Evolutionary conservation across 2,329 filamentous ascomycete species (phyloP).

Genomic region (Alternaria tenuissima): DNA sequence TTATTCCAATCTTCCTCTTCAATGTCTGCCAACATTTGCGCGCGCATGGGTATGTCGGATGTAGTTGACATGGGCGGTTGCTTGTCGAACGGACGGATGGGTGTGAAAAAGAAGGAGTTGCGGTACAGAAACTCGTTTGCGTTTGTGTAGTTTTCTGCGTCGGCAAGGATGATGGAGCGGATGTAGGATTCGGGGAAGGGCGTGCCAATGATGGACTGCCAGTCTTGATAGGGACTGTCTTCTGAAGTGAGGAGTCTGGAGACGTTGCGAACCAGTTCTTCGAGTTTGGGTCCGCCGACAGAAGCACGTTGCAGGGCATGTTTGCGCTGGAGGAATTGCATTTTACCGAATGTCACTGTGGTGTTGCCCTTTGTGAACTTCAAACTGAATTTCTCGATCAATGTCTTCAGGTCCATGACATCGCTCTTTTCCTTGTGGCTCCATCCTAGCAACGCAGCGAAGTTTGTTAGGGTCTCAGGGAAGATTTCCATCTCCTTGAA

Average conservation of each 20-base stretch:
- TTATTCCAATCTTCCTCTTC: constrained; percentile 33
- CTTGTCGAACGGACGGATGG: constrained; percentile 29
- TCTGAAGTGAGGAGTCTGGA: constrained; percentile 40
- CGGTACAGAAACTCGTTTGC: constrained; percentile 63
- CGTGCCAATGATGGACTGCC: constrained; percentile 33
- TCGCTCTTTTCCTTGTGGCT: constrained; percentile 73
- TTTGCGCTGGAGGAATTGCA: constrained; percentile 78
- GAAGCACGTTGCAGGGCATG: constrained; percentile 65
- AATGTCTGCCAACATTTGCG: constrained; percentile 28
- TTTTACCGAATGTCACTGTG: constrained; percentile 79
- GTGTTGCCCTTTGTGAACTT: constrained; percentile 93
- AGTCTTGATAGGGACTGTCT: constrained; percentile 36
- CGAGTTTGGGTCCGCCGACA: constrained; percentile 53
- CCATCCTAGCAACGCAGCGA: constrained; percentile 87
- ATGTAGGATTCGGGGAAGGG: constrained; percentile 57
- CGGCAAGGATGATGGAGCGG: constrained; percentile 59
- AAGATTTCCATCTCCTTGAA: constrained; percentile 68
- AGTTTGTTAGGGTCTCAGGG: constrained; percentile 75
- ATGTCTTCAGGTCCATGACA: constrained; percentile 73
- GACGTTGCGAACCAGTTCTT: constrained; percentile 49
- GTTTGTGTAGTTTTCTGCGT: constrained; percentile 66
- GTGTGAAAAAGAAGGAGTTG: constrained; percentile 66
- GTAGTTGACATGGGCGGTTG: constrained; percentile 17
- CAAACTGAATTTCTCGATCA: constrained; percentile 79
- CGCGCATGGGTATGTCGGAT: constrained; percentile 28